Evolutionary conservation across 2,329 filamentous ascomycete species (phyloP).

Genomic region (Rhinocladiella similis): DNA sequence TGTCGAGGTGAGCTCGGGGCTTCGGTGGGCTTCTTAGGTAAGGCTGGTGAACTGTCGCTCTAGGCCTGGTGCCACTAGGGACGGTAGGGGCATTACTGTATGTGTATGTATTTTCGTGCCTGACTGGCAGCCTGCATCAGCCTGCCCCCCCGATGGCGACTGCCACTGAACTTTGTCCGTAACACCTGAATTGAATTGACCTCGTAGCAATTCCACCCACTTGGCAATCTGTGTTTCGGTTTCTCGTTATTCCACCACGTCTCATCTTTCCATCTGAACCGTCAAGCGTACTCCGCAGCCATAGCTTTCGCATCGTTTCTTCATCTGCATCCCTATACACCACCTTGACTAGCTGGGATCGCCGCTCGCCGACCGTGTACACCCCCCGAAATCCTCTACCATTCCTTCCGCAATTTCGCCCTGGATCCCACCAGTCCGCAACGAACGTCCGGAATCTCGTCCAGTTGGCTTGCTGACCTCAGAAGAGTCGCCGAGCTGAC

Average conservation of each 20-base stretch:
- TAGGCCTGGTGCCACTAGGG: no score
- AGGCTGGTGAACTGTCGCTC: no score
- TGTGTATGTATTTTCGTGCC: neutral
- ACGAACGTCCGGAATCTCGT: constrained; percentile 13
- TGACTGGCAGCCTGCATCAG: neutral
- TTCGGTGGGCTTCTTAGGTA: no score
- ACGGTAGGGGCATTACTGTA: no score
- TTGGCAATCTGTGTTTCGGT: neutral
- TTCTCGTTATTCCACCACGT: neutral
- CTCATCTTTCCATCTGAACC: neutral
- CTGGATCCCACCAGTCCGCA: constrained; percentile 3
- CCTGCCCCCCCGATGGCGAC: neutral
- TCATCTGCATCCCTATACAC: constrained; percentile 9
- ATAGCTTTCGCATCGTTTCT: constrained; percentile 8
- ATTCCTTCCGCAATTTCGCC: constrained; percentile 5
- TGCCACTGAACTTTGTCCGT: no score
- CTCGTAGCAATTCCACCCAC: neutral
- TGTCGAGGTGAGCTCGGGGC: no score
- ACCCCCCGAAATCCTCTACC: neutral
- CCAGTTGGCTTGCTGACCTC: constrained; percentile 32
- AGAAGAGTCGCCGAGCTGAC: constrained; percentile 31
- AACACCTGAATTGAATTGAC: no score
- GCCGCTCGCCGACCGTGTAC: constrained; percentile 1
- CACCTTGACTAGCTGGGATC: neutral
- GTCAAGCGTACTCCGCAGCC: neutral